Base-by-base conservation (phyloP, 1,284 basidiomycete species). In the Takashimella tepidaria region DNA sequence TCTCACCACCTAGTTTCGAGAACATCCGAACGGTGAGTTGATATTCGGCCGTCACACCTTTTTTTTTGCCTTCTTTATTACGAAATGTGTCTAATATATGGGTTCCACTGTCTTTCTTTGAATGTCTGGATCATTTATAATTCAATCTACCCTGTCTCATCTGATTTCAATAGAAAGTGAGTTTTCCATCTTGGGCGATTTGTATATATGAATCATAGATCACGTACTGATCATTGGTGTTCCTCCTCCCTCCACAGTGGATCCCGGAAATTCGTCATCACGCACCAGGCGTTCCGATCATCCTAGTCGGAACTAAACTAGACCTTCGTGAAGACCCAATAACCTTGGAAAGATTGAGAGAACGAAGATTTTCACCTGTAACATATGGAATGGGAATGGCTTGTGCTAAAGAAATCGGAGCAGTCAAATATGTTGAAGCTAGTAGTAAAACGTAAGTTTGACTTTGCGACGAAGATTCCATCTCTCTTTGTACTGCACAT, bases 181-280 rank as follows among this genome's bases (percentile, higher is more conserved):
- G 58, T 85, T 87, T 76, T 92, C n/a, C n/a, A n/a, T n/a, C n/a
- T n/a, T n/a, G n/a, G n/a, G n/a, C n/a, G n/a, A n/a, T n/a, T n/a
- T n/a, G n/a, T n/a, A n/a, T n/a, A n/a, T n/a, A n/a, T n/a, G n/a
- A n/a, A n/a, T n/a, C n/a, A n/a, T n/a, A n/a, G n/a, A n/a, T 41
- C 22, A 27, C 37, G 37, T 20, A 20, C 20, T 21, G 19, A 25
- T 40, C 11, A 8, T 21, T 31, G n/a, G 19, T 26, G 5, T 26
- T 2, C 27, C n/a, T n/a, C n/a, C n/a, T n/a, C n/a, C n/a, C n/a
- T 24, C 44, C 49, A 16, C 72, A 96, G 90, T 97, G 92, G 92
- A 89, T 87, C 76, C 92, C 92, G 47, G 92, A 97, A 76, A 92
- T 97, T 67, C 86, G 86, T 41, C 96, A 98, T 77, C 95, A 98